Base-by-base conservation (phyloP, 495 filamentous ascomycete species). In the Stereocaulon alpinum region DNA sequence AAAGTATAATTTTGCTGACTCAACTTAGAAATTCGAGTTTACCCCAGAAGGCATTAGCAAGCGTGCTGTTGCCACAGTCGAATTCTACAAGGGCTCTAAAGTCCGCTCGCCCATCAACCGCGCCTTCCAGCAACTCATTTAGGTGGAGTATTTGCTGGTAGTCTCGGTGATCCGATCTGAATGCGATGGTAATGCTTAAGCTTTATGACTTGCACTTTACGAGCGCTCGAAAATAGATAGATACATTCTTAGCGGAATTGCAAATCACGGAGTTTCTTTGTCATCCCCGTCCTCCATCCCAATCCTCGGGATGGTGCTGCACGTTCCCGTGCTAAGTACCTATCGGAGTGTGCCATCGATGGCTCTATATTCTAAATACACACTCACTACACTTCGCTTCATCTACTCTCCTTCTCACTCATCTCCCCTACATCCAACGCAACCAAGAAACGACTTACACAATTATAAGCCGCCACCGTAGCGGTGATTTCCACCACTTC, bases 21-120 rank as follows among this genome's bases (percentile, higher is more conserved):
- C 37, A 20, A 65, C 61, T 2, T 63, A 95, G 87, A 97, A 95
- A 82, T 98, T 98, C 80, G 94, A 96, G 74, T 95, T 98, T 80
- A 97, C 91, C 34, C 86, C 94, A 44, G 90, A 94, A 75, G 93
- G 93, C 60, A 86, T 98, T 71, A 81, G 87, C 76, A 96, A 96
- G 85, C 90, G 94, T 72, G 93, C 91, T 58, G 67, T 88, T 56
- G 82, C 84, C 62, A 98, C 93, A 58, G 79, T 98, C 66, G 82
- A 96, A 65, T 97, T 95, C 85, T 98, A 91, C 84, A 97, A 96
- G 86, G 89, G 83, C 65, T 82, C 88, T 63, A 82, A 83, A 68
- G 81, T 95, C 63, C 90, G 93, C 70, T 96, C 91, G 42, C 93
- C 94, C 58, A 74, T 98, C 77, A 96, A 97, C 83, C 87, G 90